Base-by-base conservation (phyloP, 192 early-diverging fungal genomes). In the Entophlyctis helioformis region DNA sequence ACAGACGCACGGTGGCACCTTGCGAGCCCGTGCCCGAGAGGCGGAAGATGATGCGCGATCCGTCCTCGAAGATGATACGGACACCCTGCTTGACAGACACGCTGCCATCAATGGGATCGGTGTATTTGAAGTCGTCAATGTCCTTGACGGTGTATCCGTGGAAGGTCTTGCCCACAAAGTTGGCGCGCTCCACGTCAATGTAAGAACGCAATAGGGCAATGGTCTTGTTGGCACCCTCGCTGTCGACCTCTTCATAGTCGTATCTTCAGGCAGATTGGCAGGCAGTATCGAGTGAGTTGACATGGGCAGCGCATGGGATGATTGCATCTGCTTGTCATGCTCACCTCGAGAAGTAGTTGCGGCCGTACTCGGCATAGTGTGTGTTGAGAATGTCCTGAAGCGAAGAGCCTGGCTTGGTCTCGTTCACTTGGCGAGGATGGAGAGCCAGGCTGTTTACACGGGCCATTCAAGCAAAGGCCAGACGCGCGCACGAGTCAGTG, bases 181-280 rank as follows among this genome's bases (percentile, higher is more conserved):
- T 31, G 24, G 62, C 58, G 40, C 62, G 46, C 1, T 50, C 47
- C 2, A 59, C 69, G 20, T 53, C 58, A 19, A 64, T 54, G 39
- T 77, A 71, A 43, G 49, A 44, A 39, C 78, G 79, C 48, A 98
- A 69, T 42, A 68, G 76, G 4, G 70, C 69, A 36, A 93, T 82
- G 76, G 96, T 81, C 59, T 83, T 65, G 18, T 66, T 69, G 12
- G 89, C 95, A 25, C 68, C 68, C 2, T 78, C 78, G 22, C 76
- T 64, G 16, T 83, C 85, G 24, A 98, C 95, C 42, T 96, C 92
- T 57, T 98, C 95, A 59, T 91, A 98, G 65, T 98, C 95, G 54
- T 93, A 94, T 63, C 92, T 79, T 10, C 24, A 31, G 20, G n/a
- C n/a, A n/a, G n/a, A n/a, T n/a, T n/a, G n/a, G n/a, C n/a, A n/a